Evolutionary conservation across 306 rosid species (phyloP).

Genomic region (Astragalus membranaceus): DNA sequence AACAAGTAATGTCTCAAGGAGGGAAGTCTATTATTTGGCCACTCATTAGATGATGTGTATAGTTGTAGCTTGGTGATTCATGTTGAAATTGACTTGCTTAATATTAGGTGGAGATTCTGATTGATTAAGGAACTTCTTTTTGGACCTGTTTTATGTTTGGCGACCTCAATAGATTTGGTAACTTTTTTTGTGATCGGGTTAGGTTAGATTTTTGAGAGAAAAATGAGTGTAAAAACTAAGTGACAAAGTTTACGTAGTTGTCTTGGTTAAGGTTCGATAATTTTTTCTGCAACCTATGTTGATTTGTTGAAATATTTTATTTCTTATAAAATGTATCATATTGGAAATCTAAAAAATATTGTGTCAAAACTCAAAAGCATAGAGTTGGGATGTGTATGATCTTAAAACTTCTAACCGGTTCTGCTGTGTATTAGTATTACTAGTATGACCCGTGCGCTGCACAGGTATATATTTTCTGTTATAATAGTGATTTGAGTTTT

Average conservation of each 20-base stretch:
- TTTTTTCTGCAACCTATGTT: too few species aligned
- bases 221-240: neutral
- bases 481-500: too few species aligned
- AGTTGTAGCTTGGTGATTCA: conserved; percentile 20
- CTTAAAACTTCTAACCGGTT: too few species aligned
- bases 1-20: conserved; percentile 5
- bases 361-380: too few species aligned
- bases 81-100: conserved; percentile 9
- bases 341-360: too few species aligned
- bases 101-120: neutral
- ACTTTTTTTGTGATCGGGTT: neutral
- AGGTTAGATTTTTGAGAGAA: neutral
- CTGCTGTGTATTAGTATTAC: too few species aligned
- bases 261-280: neutral
- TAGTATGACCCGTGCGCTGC: too few species aligned
- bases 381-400: too few species aligned
- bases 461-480: too few species aligned
- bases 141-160: neutral
- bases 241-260: neutral
- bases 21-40: neutral
- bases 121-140: neutral
- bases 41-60: conserved; percentile 17
- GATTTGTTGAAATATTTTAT: too few species aligned
- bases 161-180: neutral
- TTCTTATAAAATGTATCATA: too few species aligned